Evolutionary conservation across 1,139 yeast genomes (phyloP).

Genomic region (Ogataea hybrid): DNA sequence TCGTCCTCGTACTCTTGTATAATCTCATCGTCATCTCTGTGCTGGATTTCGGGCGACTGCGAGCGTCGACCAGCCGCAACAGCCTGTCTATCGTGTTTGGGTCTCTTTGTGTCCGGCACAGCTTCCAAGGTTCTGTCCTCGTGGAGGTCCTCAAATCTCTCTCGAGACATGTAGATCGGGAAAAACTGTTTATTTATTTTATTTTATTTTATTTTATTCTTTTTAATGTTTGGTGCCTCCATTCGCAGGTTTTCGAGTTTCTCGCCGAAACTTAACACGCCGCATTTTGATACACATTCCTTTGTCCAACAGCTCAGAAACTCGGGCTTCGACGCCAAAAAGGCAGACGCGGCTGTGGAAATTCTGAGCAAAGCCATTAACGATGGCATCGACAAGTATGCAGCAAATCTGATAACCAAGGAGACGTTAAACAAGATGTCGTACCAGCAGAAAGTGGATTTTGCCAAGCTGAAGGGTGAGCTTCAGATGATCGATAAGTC

Average conservation of each 20-base stretch:
- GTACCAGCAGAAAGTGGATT: constrained; percentile 94
- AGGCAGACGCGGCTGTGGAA: constrained; percentile 77
- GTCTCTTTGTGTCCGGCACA: background rate
- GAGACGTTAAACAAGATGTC: constrained; percentile 81
- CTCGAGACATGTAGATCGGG: constrained; percentile 3
- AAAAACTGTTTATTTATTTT: background rate
- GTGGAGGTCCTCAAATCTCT: constrained; percentile 1
- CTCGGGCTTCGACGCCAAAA: constrained; percentile 66
- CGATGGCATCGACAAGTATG: constrained; percentile 76
- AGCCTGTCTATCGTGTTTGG: background rate
- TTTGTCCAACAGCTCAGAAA: constrained; percentile 67
- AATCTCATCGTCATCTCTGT: constrained; percentile 12
- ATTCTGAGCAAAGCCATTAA: constrained; percentile 76
- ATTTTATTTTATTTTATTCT: background rate
- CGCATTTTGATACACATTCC: constrained; percentile 75
- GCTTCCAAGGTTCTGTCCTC: background rate
- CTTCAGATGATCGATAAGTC: constrained; percentile 83
- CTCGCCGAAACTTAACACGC: constrained; percentile 22
- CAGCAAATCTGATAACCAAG: constrained; percentile 74
- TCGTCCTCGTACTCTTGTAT: constrained; percentile 24
- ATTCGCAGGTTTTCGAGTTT: constrained; percentile 3
- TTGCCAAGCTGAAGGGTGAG: constrained; percentile 91
- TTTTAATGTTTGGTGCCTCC: background rate
- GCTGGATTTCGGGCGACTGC: no score
- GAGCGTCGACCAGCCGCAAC: no score